phyloP scores from a whole-genome alignment of 805 yeast genomes.

The Pichia thaimueangensis region DNA sequence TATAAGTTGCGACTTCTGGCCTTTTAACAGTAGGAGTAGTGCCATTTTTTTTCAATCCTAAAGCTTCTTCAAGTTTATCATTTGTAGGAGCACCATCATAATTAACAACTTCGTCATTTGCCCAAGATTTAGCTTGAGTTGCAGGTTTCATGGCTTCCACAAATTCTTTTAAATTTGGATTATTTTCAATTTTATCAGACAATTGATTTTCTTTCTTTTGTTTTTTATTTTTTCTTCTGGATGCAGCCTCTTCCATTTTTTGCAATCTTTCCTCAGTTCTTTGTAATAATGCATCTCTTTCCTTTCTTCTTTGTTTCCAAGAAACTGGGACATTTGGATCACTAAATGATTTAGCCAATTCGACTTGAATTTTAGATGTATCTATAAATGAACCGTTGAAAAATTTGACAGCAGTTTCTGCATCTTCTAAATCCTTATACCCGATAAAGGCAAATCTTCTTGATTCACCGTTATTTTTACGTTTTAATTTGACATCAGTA shows the following conservation, averaged over 20 bases:
- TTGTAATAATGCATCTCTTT: constrained; percentile 44
- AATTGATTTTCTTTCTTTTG: constrained; percentile 35
- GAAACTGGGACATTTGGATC: constrained; percentile 78
- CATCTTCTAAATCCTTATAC: constrained; percentile 65
- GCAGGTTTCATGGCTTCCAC: constrained; percentile 79
- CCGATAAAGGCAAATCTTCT: constrained; percentile 94
- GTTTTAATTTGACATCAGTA: constrained; percentile 80
- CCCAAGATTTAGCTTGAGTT: constrained; percentile 67
- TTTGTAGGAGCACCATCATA: constrained; percentile 41
- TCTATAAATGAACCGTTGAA: constrained; percentile 77
- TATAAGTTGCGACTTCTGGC: constrained; percentile 4
- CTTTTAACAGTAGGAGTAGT: constrained; percentile 27
- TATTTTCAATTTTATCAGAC: constrained; percentile 54
- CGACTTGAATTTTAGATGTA: constrained; percentile 73
- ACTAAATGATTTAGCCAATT: constrained; percentile 75
- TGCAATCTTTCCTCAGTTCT: constrained; percentile 45
- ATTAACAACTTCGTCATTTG: constrained; percentile 49
- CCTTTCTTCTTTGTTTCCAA: constrained; percentile 43
- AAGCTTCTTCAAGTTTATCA: constrained; percentile 38
- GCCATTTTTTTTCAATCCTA: constrained; percentile 20
- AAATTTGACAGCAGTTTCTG: constrained; percentile 67
- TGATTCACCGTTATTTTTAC: constrained; percentile 75
- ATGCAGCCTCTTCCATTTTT: constrained; percentile 43
- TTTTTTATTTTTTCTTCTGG: constrained; percentile 35
- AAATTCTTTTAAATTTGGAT: constrained; percentile 71